These are phyloP conservation scores for Leishmania mexicana DNA, from an alignment of 208 protist genomes.

Conservation along the genomic window DNA sequence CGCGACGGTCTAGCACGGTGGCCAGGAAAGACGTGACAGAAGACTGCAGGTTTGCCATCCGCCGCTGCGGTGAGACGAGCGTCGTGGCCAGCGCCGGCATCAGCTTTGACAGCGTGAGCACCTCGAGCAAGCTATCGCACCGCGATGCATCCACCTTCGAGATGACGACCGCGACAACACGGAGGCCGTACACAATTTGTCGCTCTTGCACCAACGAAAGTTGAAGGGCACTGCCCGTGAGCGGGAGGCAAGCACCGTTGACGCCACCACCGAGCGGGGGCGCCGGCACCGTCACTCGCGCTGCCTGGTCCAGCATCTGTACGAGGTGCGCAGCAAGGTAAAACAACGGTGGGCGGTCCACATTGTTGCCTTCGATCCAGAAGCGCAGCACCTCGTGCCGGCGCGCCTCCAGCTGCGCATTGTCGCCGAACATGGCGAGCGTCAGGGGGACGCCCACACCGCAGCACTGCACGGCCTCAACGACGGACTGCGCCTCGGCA, in stretches of 20 bases:
- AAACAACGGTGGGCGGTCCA: constrained; percentile 42
- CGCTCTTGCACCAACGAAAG: constrained; percentile 31
- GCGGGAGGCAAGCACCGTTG: background rate
- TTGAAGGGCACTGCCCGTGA: background rate
- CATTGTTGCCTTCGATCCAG: constrained; percentile 45
- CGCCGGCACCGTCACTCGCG: background rate
- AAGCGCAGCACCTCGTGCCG: constrained; percentile 61
- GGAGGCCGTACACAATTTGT: constrained; percentile 50
- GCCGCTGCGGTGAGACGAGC: constrained; percentile 30
- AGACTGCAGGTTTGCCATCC: constrained; percentile 56
- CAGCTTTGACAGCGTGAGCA: constrained; percentile 35
- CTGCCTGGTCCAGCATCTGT: constrained; percentile 21
- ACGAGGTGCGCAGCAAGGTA: constrained; percentile 31
- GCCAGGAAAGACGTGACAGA: constrained; percentile 52
- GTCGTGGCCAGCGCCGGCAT: constrained; percentile 19
- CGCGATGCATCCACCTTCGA: constrained; percentile 33
- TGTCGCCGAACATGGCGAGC: constrained; percentile 30
- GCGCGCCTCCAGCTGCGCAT: constrained; percentile 23
- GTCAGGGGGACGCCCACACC: constrained; percentile 26
- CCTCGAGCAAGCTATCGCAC: constrained; percentile 23
- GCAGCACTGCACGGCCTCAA: constrained; percentile 41
- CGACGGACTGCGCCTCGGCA: constrained; percentile 46
- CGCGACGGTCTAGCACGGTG: constrained; percentile 27
- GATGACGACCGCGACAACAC: constrained; percentile 36
- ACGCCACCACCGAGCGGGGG: background rate